phyloP scores from a whole-genome alignment of 2,329 filamentous ascomycete species.

The Dissoconium aciculare region DNA sequence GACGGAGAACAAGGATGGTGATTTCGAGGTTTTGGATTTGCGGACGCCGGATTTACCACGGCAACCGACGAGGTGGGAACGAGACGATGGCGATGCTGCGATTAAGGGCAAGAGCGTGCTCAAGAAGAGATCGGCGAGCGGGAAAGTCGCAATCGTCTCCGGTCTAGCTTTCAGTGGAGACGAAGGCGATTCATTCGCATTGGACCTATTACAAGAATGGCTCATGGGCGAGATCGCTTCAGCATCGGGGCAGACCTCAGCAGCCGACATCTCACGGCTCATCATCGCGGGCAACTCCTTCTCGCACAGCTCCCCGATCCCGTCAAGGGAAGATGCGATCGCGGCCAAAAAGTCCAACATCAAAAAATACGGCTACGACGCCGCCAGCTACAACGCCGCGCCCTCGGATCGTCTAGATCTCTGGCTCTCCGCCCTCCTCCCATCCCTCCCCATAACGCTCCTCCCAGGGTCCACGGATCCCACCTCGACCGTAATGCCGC shows the following conservation, averaged over 20 bases:
- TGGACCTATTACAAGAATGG: conserved; percentile 71
- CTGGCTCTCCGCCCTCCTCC: conserved; percentile 67
- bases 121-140: conserved; percentile 32
- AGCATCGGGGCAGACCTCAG: conserved; percentile 41
- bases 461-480: conserved; percentile 75
- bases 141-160: conserved; percentile 77
- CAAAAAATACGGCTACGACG: conserved; percentile 93
- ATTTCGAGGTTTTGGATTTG: conserved; percentile 83
- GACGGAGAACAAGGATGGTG: conserved; percentile 80
- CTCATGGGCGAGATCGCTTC: conserved; percentile 68
- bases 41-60: conserved; percentile 74
- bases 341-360: conserved; percentile 33
- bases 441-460: conserved; percentile 74
- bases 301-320: conserved; percentile 32
- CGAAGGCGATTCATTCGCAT: conserved; percentile 56
- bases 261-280: conserved; percentile 61
- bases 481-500: conserved; percentile 76
- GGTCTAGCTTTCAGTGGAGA: conserved; percentile 71
- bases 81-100: conserved; percentile 37
- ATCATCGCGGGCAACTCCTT: conserved; percentile 90
- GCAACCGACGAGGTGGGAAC: conserved; percentile 67
- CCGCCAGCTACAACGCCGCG: conserved; percentile 69
- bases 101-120: conserved; percentile 24
- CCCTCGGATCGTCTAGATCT: conserved; percentile 73
- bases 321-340: conserved; percentile 32